Evolutionary conservation across 1,284 basidiomycete species (phyloP), one percentile per base, ranked within the genome.

Genomic region (Sparassis latifolia): DNA sequence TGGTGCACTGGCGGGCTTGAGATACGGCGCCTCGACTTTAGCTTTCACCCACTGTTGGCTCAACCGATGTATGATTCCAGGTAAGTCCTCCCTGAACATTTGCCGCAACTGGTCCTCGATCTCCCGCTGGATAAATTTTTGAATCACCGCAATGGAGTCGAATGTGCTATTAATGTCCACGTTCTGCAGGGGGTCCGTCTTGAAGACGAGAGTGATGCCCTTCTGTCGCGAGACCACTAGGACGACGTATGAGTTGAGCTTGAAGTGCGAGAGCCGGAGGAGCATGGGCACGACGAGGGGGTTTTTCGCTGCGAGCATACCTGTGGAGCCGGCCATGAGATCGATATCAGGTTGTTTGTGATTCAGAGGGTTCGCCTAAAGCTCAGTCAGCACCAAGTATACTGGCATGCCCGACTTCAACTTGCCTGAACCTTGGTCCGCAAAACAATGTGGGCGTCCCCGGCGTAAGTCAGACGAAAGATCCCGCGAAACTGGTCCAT

Each of bases 191-290:
- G 97, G 97, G 69, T 99, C 97, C 50, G 97, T 99, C 73, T 99
- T 99, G 84, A 99, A 99, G 29, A 99, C 97, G 44, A 99, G 82
- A 0, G 97, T 99, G 66, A 99, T 97, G 45, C 97, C 97, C 64
- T 98, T 98, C 66, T 89, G 89, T 58, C 92, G 92, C 30, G 94
- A 97, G 49, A 99, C 92, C 61, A 99, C 95, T 44, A 99, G 84
- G 55, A 99, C 96, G 59, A 99, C 91, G 63, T 98, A 98, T 33
- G 96, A 97, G 59, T 86, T 88, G 35, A 99, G 85, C 56, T 87
- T 87, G 68, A 99, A 91, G 61, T 91, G 83, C 3, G 93, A 97
- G 5, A 99, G 84, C n/a, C 93, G 89, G 45, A 99, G 85, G 29
- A 93, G 87, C 96, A 99, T 99, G 42, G 97, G 97, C 2, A 99